A percentile compares a stretch with the other conserved stretches of the same genome.
Conservation (phyloP, 2,329 filamentous ascomycete genomes). For the Ascochyta rabiei region DNA sequence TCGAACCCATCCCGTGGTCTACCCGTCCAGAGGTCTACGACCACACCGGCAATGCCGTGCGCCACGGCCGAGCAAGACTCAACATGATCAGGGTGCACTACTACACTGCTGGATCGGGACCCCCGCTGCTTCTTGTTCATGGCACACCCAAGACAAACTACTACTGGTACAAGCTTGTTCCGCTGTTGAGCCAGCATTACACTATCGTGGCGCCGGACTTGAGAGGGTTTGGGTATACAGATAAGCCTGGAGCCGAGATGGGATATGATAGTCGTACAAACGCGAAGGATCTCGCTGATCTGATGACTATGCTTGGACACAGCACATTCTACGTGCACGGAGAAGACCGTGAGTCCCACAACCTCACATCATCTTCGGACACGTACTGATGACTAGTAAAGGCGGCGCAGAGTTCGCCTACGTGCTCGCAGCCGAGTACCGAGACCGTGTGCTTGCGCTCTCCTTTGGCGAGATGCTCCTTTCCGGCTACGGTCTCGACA, state of each 20-base stretch:
- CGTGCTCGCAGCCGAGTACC: slow-evolving; percentile 40
- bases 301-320: slow-evolving; percentile 44
- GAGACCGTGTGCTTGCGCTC: slow-evolving; percentile 35
- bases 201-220: slow-evolving; percentile 45
- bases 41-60: slow-evolving; percentile 15
- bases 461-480: slow-evolving; percentile 43
- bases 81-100: slow-evolving; percentile 19
- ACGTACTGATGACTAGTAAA: background rate
- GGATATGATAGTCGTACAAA: slow-evolving; percentile 44
- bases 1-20: slow-evolving; percentile 12
- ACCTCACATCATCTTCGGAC: background rate
- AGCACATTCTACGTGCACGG: slow-evolving; percentile 45
- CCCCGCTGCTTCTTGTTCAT: slow-evolving; percentile 14
- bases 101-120: slow-evolving; percentile 14
- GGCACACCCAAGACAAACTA: slow-evolving; percentile 19
- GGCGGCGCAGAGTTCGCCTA: slow-evolving; percentile 45
- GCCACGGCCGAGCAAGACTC: slow-evolving; percentile 16
- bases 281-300: slow-evolving; percentile 39
- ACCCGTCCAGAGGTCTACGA: slow-evolving; percentile 19
- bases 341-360: slow-evolving; percentile 32
- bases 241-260: slow-evolving; percentile 34
- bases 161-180: slow-evolving; percentile 46
- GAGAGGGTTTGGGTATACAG: slow-evolving; percentile 46
- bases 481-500: slow-evolving; percentile 39
- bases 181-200: slow-evolving; percentile 40